Percentiles rank a stretch among this genome's conserved stretches.
Evolutionary conservation across 139 green algal genomes (phyloP).

Genomic region (Chlorella sp.): DNA sequence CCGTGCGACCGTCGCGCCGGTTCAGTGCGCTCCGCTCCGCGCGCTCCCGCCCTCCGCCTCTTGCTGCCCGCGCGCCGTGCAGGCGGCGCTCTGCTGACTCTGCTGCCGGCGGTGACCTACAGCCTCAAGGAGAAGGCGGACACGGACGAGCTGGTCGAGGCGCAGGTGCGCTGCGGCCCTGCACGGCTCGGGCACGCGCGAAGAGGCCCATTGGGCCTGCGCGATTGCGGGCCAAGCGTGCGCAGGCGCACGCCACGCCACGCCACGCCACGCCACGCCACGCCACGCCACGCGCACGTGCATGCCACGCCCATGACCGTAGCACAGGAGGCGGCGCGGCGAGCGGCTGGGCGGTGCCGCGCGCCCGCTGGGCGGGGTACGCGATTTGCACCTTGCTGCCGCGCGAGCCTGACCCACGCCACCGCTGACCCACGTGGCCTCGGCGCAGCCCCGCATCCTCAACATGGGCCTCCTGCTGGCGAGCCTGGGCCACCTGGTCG

Average conservation of each 20-base stretch:
- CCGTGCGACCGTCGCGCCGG: too few species aligned
- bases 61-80: background rate
- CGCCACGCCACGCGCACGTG: background rate
- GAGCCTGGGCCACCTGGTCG: conserved; percentile 21
- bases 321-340: too few species aligned
- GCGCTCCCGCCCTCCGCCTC: too few species aligned
- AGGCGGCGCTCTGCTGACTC: conserved; percentile 35
- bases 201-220: too few species aligned
- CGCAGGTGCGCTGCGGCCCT: too few species aligned
- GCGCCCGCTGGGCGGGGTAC: background rate
- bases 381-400: background rate
- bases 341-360: too few species aligned
- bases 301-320: background rate
- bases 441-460: conserved; percentile 34
- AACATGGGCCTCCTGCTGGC: conserved; percentile 35
- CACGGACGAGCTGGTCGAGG: conserved; percentile 1
- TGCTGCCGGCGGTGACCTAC: conserved; percentile 41
- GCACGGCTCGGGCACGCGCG: too few species aligned
- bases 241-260: too few species aligned
- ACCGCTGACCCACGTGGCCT: too few species aligned
- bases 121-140: conserved; percentile 39
- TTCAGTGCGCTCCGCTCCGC: too few species aligned
- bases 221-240: too few species aligned
- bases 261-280: too few species aligned
- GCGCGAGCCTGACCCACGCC: background rate